Evolutionary conservation across 257 asterid genomes (phyloP), one percentile per base, ranked within the genome.

Genomic region (Osmanthus fragrans): DNA sequence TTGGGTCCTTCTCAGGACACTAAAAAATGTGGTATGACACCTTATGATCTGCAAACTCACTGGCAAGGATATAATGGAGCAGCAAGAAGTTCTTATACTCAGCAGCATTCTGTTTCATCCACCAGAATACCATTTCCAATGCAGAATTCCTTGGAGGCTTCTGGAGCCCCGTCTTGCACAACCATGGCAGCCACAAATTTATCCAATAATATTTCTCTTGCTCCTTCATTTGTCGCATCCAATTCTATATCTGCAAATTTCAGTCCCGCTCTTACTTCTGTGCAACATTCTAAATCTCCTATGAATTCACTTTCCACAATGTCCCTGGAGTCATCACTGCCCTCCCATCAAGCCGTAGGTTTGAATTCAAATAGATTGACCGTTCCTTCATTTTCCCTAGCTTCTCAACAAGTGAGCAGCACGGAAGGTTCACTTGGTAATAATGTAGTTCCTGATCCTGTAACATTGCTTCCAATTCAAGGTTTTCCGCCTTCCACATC

Each of bases 41-140:
- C 91, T 82, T 74, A 80, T 77, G 80, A 77, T 63, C 71, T 76
- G 80, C 84, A 84, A 71, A 69, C 85, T 74, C 86, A 83, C 60
- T 76, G 85, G 90, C 87, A 76, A 70, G 89, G 85, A 75, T 80
- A 82, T 70, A 67, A 72, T 85, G 87, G 77, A 79, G 73, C 81
- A 2, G 74, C 88, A 63, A 84, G 83, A 51, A 80, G 80, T 75
- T 56, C 54, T 73, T 79, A 39, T 76, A 79, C 85, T 79, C 86
- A 84, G 15, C 89, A 82, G 32, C 79, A 72, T 21, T 76, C 88
- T 67, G 51, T 81, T 71, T 76, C 80, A 74, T 70, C 89, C 72
- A 73, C 77, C 54, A 60, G 90, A 32, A 27, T 68, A 21, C 21
- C 75, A 47, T 70, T 76, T 77, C 76, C 86, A 70, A 63, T 79